Evolutionary conservation across 1,284 basidiomycete genomes (phyloP), one percentile per base, ranked within the genome.

Genomic region (Fomes fomentarius): DNA sequence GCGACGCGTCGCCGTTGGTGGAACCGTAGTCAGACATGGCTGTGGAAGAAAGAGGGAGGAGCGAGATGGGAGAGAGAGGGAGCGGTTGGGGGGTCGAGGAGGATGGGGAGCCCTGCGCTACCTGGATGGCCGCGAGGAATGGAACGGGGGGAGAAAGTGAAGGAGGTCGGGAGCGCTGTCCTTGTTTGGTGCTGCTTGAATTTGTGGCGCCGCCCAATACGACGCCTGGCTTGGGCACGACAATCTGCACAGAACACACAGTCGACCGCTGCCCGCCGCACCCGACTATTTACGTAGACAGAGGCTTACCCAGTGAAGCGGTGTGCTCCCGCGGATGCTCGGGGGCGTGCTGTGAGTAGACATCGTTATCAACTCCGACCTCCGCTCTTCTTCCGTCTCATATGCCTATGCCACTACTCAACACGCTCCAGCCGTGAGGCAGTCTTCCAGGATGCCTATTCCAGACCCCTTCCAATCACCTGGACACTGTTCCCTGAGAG

Each of bases 1-100:
- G 58, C 34, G 80, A 77, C 57, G 79, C 71, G 70, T 86, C 82
- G 69, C 83, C 83, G 63, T 81, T 83, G 64, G 83, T 82, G 60
- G 85, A 87, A 65, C 76, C 64, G 72, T 86, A 90, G 72, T 89
- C 85, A 57, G 89, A 71, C 89, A 91, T 91, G 81, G 37, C 28
- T 35, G 44, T 17, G 9, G 31, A 24, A 19, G 47, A 39, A 41
- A 54, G 42, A 40, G 52, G 41, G 54, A 53, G 59, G 40, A 57
- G 50, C 51, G 61, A 52, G 51, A 57, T 52, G 57, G 58, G 53
- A 41, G 57, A 61, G 47, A 40, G 57, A 60, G 56, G 52, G 64
- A 56, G 58, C 63, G 60, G 55, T 54, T 62, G 63, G 65, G 51
- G 54, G 59, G 51, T 55, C 50, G 54, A 57, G 49, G 60, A 52